Evolutionary conservation across 305 asterid genomes (phyloP).

Genomic region (Plantago rigida): DNA sequence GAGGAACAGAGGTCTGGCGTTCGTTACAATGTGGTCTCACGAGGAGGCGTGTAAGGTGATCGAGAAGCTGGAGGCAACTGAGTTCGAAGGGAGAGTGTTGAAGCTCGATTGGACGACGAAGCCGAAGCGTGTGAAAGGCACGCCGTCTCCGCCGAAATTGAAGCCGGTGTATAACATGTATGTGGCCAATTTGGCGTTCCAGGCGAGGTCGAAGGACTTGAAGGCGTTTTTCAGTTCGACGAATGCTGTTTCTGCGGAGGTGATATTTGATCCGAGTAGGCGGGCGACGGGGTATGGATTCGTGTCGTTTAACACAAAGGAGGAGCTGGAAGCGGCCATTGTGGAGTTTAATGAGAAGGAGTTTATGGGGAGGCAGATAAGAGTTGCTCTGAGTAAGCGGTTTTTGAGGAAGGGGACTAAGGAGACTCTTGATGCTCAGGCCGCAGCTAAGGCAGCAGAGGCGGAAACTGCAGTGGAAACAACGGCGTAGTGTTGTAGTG

Average conservation of each 20-base stretch:
- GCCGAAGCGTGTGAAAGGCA: conserved; percentile 37
- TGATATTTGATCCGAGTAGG: conserved; percentile 53
- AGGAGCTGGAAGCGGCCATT: conserved; percentile 63
- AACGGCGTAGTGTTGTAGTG: no score
- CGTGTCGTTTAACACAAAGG: conserved; percentile 69
- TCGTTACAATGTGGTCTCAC: conserved; percentile 72
- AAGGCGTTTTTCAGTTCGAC: conserved; percentile 63
- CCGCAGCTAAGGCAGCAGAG: no score
- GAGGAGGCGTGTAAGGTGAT: conserved; percentile 77
- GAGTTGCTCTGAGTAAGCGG: conserved; percentile 56
- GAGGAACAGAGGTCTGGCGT: conserved; percentile 80
- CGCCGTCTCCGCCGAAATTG: conserved; percentile 36
- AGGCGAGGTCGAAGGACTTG: conserved; percentile 62
- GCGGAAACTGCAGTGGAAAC: no score
- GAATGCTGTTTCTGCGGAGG: conserved; percentile 72
- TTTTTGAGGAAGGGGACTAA: conserved; percentile 62
- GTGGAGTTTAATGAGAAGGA: conserved; percentile 55
- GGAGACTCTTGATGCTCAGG: conserved; percentile 39
- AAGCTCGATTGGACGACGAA: conserved; percentile 75
- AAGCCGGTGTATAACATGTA: conserved; percentile 66
- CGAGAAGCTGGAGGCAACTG: conserved; percentile 48
- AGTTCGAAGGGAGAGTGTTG: conserved; percentile 64
- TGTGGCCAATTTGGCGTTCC: conserved; percentile 60
- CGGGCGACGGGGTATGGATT: conserved; percentile 83
- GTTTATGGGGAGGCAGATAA: conserved; percentile 71